Evolutionary conservation across 768 basidiomycete genomes (phyloP).

Genomic region (Hortiboletus campestris): DNA sequence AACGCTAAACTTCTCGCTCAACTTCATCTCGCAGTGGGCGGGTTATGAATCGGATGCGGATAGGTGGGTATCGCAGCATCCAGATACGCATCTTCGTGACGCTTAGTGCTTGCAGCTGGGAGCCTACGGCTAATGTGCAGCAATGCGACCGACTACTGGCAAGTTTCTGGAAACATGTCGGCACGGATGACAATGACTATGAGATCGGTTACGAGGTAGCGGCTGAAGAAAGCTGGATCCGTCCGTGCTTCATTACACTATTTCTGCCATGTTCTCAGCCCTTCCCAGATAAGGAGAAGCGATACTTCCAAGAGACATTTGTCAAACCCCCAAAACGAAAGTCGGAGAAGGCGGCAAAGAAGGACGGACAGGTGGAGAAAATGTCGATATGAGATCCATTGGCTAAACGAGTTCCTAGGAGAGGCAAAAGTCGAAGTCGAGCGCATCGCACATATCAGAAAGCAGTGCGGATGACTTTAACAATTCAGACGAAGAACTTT

Average conservation of each 20-base stretch:
- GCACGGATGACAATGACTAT: constrained; percentile 57
- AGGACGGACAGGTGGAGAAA: constrained; percentile 18
- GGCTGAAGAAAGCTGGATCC: constrained; percentile 57
- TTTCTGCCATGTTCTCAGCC: not conserved
- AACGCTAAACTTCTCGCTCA: not conserved
- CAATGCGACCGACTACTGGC: constrained; percentile 55
- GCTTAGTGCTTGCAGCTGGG: constrained; percentile 52
- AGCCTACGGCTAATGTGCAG: constrained; percentile 57
- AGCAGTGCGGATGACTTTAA: constrained; percentile 7
- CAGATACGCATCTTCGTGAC: not conserved
- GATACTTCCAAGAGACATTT: constrained; percentile 33
- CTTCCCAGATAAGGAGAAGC: constrained; percentile 39
- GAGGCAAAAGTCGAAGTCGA: constrained; percentile 15
- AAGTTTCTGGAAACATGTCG: constrained; percentile 67
- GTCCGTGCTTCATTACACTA: constrained; percentile 33
- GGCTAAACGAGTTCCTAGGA: constrained; percentile 11
- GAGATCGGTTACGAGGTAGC: constrained; percentile 40
- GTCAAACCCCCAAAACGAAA: constrained; percentile 18
- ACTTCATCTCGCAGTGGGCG: constrained; percentile 53
- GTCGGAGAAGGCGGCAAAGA: constrained; percentile 14
- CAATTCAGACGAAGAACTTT: constrained; percentile 6
- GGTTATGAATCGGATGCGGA: constrained; percentile 56
- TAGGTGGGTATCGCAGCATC: constrained; percentile 39
- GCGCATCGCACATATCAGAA: constrained; percentile 3
- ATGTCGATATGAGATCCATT: not conserved